phyloP scores from a whole-genome alignment of 169 alveolate genomes.

The Sarcocystis neurona region DNA sequence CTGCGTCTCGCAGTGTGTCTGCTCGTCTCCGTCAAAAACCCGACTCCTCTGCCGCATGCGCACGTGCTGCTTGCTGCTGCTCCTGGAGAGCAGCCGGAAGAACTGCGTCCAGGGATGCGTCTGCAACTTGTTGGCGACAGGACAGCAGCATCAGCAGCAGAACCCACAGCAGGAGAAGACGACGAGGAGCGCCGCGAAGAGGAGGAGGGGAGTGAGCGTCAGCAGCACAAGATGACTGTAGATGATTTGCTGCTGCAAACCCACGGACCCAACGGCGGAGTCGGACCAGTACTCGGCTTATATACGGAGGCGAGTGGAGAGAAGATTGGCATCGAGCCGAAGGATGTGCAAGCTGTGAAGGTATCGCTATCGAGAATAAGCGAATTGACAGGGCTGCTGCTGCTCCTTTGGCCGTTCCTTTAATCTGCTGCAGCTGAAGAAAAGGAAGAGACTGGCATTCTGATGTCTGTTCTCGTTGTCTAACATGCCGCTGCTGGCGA shows the following conservation, averaged over 20 bases:
- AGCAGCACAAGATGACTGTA: not conserved
- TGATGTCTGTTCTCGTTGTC: no score
- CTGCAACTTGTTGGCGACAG: not conserved
- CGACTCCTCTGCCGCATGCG: not conserved
- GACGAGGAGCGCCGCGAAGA: not conserved
- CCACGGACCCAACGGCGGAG: slow-evolving; percentile 1
- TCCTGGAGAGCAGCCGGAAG: not conserved
- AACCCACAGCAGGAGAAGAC: not conserved
- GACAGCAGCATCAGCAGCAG: no score
- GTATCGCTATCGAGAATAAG: not conserved
- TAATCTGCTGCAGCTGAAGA: no score
- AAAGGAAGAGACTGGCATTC: no score
- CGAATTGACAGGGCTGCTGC: no score
- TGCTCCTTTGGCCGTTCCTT: no score
- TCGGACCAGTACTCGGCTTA: no score
- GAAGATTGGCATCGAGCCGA: slow-evolving; percentile 2
- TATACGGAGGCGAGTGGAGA: not conserved
- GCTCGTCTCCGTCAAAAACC: slow-evolving; percentile 1
- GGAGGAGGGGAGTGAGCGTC: not conserved
- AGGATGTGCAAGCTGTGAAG: slow-evolving; percentile 1
- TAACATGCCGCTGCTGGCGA: no score
- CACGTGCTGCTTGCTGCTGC: not conserved
- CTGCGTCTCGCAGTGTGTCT: slow-evolving; percentile 24
- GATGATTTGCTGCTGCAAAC: not conserved
- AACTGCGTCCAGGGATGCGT: not conserved